phyloP scores from a whole-genome alignment of 805 yeast genomes.

The Kurtzmaniella cleridarum region DNA sequence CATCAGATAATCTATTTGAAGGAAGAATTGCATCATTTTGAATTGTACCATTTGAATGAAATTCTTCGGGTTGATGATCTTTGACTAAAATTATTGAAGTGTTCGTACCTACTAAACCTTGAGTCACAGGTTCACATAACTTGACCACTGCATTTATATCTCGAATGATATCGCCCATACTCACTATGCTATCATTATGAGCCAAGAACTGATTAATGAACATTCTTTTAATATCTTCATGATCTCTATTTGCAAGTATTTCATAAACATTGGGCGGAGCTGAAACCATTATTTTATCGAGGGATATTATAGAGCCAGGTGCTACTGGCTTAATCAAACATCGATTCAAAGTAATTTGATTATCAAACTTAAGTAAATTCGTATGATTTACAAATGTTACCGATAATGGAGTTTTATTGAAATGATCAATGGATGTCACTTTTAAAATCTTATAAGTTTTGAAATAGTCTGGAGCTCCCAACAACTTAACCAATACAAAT shows the following conservation, averaged over 20 bases:
- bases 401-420: conserved; percentile 11
- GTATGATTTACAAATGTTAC: conserved; percentile 37
- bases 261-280: conserved; percentile 40
- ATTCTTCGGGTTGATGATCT: conserved; percentile 8
- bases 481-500: conserved; percentile 29
- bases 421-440: conserved; percentile 25
- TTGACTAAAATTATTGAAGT: conserved; percentile 56
- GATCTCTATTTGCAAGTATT: conserved; percentile 26
- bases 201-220: conserved; percentile 20
- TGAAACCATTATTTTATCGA: conserved; percentile 41
- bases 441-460: conserved; percentile 28
- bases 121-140: conserved; percentile 69
- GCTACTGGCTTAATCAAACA: conserved; percentile 34
- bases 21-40: conserved; percentile 4
- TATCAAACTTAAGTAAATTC: conserved; percentile 26
- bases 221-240: conserved; percentile 27
- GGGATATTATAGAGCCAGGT: conserved; percentile 26
- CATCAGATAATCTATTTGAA: background rate
- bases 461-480: conserved; percentile 37
- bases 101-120: conserved; percentile 46
- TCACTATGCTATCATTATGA: conserved; percentile 21
- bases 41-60: too few relatives aligned
- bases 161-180: conserved; percentile 40
- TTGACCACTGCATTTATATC: conserved; percentile 45
- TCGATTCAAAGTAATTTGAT: conserved; percentile 37